Evolutionary conservation across 192 early-diverging fungal species (phyloP), one percentile per base, ranked within the genome.

Genomic region (Pilobolus umbonatus): DNA sequence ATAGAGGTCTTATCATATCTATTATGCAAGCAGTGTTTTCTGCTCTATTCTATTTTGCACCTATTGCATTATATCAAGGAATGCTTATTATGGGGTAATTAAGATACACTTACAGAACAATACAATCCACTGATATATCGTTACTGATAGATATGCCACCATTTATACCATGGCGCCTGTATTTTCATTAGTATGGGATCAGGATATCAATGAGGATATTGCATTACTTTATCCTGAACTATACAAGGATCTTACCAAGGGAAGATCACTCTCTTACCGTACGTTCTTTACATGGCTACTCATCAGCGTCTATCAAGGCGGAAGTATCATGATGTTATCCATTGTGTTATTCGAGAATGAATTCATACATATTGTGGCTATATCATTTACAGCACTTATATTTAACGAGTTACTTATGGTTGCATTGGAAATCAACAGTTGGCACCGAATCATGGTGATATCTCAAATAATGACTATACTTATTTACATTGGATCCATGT

Each of bases 1-100:
- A 98, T 71, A 88, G 95, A 55, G 95, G 95, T 30, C 69, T 98
- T 53, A 98, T 98, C 50, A 98, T 98, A 52, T 95, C 95, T 1
- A 85, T 98, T 17, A 98, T 98, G 85, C 95, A 98, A 74, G 94
- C 93, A 0, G 95, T 98, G 9, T 98, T 98, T 60, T 94, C 91
- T 9, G 85, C 93, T 1, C 78, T 98, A 57, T 98, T 95, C 68
- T 98, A 96, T 73, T 95, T 92, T 81, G 95, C 95, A 11, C 95
- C 95, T 5, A 96, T 98, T 55, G 93, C 93, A 28, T 66, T 98
- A 51, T 98, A 91, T 71, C 92, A 96, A 73, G 90, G 90, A 38
- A 74, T 86, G 75, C 62, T 94, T 29, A 80, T 95, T 30, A 87
- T 92, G 8, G 92, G 94, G 19, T 68, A 61, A 50, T 36, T 26